phyloP scores from a whole-genome alignment of 192 early-diverging fungal genomes.

The Umbelopsis isabellina region DNA sequence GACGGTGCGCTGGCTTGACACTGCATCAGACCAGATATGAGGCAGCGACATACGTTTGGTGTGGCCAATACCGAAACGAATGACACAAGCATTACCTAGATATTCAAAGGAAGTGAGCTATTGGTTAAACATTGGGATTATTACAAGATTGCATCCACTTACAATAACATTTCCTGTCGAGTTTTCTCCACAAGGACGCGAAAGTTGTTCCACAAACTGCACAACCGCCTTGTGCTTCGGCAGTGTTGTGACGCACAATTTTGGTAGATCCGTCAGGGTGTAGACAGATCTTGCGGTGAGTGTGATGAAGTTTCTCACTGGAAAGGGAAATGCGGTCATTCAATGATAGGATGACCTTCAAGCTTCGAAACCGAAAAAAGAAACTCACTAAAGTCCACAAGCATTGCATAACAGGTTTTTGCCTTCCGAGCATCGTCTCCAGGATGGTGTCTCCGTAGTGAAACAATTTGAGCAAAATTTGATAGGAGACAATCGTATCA shows the following conservation, averaged over 20 bases:
- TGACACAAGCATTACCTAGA: not conserved
- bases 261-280: slow-evolving; percentile 17
- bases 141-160: not conserved
- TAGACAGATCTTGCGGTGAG: slow-evolving; percentile 7
- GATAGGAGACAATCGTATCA: slow-evolving; percentile 12
- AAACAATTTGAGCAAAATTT: slow-evolving; percentile 21
- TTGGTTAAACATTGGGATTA: too few species aligned
- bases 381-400: slow-evolving; percentile 14
- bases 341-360: not conserved
- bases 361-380: not conserved
- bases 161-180: slow-evolving; percentile 13
- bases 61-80: slow-evolving; percentile 14
- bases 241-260: slow-evolving; percentile 11
- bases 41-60: slow-evolving; percentile 12
- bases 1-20: not conserved
- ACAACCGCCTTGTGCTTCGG: not conserved
- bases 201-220: not conserved
- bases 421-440: slow-evolving; percentile 17
- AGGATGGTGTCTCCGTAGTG: slow-evolving; percentile 8
- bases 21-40: slow-evolving; percentile 3
- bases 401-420: slow-evolving; percentile 6
- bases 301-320: slow-evolving; percentile 16
- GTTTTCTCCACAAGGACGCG: slow-evolving; percentile 1
- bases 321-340: not conserved
- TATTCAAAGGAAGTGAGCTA: not conserved